Conservation (phyloP, 2,329 filamentous ascomycete genomes). For the Fusarium ramigenum region DNA sequence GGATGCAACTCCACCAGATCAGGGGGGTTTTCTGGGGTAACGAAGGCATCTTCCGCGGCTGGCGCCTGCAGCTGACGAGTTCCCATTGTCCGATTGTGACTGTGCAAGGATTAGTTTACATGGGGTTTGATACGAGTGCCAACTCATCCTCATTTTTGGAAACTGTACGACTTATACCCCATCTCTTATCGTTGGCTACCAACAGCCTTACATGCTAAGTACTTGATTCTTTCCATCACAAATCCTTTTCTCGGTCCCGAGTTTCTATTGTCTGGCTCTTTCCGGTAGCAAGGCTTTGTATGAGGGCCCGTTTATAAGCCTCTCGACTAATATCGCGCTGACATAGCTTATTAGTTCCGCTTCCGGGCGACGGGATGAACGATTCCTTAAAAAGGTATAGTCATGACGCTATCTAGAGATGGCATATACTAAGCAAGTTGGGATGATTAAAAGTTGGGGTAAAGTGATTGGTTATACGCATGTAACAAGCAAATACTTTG, state of each 20-base stretch:
- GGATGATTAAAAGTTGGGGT: neutral
- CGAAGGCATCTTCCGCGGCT: neutral
- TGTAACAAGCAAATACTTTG: neutral
- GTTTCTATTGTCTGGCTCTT: neutral
- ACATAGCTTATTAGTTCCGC: neutral
- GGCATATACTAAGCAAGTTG: neutral
- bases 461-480: neutral
- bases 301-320: neutral
- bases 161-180: neutral
- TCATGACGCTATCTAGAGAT: neutral
- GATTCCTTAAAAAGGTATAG: neutral
- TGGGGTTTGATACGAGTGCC: neutral
- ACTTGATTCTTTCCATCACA: neutral
- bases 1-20: slow-evolving; percentile 8
- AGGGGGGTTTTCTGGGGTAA: slow-evolving; percentile 18
- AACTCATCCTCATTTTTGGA: neutral
- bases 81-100: neutral
- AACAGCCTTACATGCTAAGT: neutral
- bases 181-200: neutral
- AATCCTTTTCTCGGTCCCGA: neutral
- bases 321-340: neutral
- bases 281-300: neutral
- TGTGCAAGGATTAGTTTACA: neutral
- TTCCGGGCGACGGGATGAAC: slow-evolving; percentile 8
- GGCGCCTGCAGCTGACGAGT: neutral